Evolutionary conservation across 2,329 filamentous ascomycete species (phyloP), one percentile per base, ranked within the genome.

Genomic region (Dothistroma septosporum): DNA sequence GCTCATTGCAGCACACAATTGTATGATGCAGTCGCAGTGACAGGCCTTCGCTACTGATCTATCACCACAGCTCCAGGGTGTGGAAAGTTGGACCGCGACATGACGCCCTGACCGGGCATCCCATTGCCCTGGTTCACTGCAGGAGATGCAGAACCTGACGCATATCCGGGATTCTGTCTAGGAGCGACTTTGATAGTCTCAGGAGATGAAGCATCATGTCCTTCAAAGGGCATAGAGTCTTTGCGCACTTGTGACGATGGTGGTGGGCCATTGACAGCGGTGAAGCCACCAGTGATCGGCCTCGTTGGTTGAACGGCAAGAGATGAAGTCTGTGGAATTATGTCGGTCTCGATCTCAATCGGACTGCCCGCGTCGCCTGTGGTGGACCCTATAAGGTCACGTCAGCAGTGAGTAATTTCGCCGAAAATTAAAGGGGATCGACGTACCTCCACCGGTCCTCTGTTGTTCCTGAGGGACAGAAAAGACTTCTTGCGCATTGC

Each of bases 181-280:
- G 31, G 47, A 31, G 59, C 57, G 21, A 61, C 59, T 24, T 22
- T 57, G 49, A 56, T 64, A 12, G 62, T 60, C 22, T 61, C 59
- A 6, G 60, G 57, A 21, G 60, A 60, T 7, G 50, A 47, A 16
- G 49, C 22, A 21, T 53, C 48, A n/a, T 16, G 31, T 14, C 28
- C 46, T 7, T 46, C 33, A 21, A 44, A 32, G 9, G 57, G 49
- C 14, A 46, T 32, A 21, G 58, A 56, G 46, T n/a, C 52, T 21
- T 31, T 31, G n/a, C 44, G 56, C 11, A 9, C 28, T 31, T 58
- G 28, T 9, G 28, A 35, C 9, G 19, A 10, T 19, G 47, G 31
- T 22, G 35, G 24, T 35, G 55, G 55, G 16, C 44, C 55, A 41
- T 58, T 58, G 28, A 62, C 53, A n/a, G 58, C 19, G 3, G 41